Base-by-base conservation (phyloP, 768 basidiomycete genomes). In the Cystobasidium onofrii region DNA sequence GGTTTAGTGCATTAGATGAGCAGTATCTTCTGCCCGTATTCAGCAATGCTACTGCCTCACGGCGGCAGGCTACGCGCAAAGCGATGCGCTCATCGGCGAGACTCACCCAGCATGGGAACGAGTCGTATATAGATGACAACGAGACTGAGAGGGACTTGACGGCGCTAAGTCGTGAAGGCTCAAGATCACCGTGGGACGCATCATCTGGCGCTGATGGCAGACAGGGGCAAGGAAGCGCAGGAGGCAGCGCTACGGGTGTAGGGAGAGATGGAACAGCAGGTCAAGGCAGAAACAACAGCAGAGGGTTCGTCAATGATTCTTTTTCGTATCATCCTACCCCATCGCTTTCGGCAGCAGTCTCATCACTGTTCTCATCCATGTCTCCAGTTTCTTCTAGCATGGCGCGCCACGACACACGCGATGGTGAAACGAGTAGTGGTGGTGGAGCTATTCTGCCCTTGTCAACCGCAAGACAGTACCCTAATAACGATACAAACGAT, bases 1-100 rank as follows among this genome's bases (percentile, higher is more conserved):
- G 93, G 92, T 97, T 97, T 87, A 92, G 93, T 77, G 85, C 89
- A 55, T 82, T 99, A 44, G 95, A 99, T 81, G 93, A 99, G 82
- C 86, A 92, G 76, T 99, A 95, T 80, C 83, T 99, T 23, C 82
- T 98, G 1, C 94, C 94, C 25, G 77, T 78, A 2, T 79, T 79
- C 55, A 76, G 75, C 31, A 75, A 75, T 57, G 75, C 75, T 15
- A 75, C 75, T n/a, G 75, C 75, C 27, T 75, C 75, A 9, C 61
- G 75, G 64, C 61, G 73, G 55, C 75, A 75, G 62, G 61, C 73
- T 10, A 46, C 55, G 34, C 34, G 64, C n/a, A 75, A 73, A 39
- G 55, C 74, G 31, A 25, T 55, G 29, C 70, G 73, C 17, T 60
- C 55, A 36, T 64, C 41, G n/a, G 61, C 70, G 29, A 25, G 65